Conservation (phyloP, 1,284 basidiomycete species). For the Pseudozyma hubeiensis region DNA sequence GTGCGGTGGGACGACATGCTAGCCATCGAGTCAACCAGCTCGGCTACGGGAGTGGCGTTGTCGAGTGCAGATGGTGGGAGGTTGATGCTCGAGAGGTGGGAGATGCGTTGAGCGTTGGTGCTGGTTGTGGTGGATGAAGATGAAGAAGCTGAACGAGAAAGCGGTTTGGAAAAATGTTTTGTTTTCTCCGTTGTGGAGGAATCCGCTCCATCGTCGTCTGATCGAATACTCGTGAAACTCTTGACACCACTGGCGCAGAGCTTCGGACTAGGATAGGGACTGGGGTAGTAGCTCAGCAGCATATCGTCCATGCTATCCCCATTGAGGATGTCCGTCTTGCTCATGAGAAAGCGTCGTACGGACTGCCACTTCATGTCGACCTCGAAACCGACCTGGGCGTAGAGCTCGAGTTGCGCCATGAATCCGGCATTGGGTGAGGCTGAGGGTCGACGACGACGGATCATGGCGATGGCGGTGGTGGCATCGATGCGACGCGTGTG, state of each 20-base stretch:
- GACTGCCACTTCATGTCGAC: constrained; percentile 68
- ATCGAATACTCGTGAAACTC: constrained; percentile 20
- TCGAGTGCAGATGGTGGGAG: constrained; percentile 1
- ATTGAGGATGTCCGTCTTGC: constrained; percentile 61
- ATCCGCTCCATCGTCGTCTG: background rate
- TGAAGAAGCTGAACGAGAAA: constrained; percentile 16
- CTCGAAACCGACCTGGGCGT: constrained; percentile 65
- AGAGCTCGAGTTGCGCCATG: constrained; percentile 69
- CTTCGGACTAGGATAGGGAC: constrained; percentile 59
- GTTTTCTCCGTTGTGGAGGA: constrained; percentile 9
- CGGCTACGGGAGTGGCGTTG: background rate
- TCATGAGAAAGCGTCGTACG: constrained; percentile 69
- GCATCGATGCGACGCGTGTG: constrained; percentile 57
- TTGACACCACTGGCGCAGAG: constrained; percentile 24
- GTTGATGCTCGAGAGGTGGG: constrained; percentile 11
- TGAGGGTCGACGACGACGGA: constrained; percentile 54
- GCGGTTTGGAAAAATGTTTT: background rate
- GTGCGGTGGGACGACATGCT: constrained; percentile 3
- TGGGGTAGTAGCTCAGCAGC: constrained; percentile 68
- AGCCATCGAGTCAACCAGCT: constrained; percentile 6
- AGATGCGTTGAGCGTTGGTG: constrained; percentile 5
- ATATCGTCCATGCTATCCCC: constrained; percentile 63
- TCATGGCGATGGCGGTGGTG: constrained; percentile 63
- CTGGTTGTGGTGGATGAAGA: constrained; percentile 10
- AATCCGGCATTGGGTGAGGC: constrained; percentile 69